phyloP scores from a whole-genome alignment of 2,329 filamentous ascomycete species.

The Colletotrichum shisoi region DNA sequence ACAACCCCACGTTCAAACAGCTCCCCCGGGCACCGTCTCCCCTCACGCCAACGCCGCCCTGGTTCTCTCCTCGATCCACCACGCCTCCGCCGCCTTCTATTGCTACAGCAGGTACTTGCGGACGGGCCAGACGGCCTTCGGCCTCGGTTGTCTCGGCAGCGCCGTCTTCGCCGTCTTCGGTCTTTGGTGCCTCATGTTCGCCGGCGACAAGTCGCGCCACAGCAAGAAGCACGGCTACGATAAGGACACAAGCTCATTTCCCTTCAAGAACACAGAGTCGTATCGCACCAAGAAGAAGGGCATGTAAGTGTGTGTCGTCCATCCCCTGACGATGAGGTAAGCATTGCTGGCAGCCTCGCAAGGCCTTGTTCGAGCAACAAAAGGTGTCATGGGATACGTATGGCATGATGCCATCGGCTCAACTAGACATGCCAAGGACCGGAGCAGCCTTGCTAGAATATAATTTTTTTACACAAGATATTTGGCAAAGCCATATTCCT shows the following conservation, averaged over 20 bases:
- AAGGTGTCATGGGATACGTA: neutral
- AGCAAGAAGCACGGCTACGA: slow-evolving; percentile 51
- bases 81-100: slow-evolving; percentile 69
- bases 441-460: neutral
- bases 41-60: slow-evolving; percentile 73
- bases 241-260: slow-evolving; percentile 53
- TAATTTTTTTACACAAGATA: neutral
- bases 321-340: neutral
- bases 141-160: slow-evolving; percentile 66
- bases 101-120: slow-evolving; percentile 71
- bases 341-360: neutral
- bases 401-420: neutral
- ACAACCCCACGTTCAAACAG: slow-evolving; percentile 8
- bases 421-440: too few relatives aligned
- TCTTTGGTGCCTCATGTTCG: slow-evolving; percentile 50
- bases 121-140: slow-evolving; percentile 62
- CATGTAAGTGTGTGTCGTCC: slow-evolving; percentile 39
- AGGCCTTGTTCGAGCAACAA: neutral
- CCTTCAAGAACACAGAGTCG: slow-evolving; percentile 51
- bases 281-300: slow-evolving; percentile 52
- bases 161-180: slow-evolving; percentile 66
- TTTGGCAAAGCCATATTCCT: neutral
- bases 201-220: slow-evolving; percentile 50
- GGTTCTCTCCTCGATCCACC: slow-evolving; percentile 71
- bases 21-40: slow-evolving; percentile 54